Base-by-base conservation (phyloP, 75 land plant genomes). In the Selaginella tamariscina region DNA sequence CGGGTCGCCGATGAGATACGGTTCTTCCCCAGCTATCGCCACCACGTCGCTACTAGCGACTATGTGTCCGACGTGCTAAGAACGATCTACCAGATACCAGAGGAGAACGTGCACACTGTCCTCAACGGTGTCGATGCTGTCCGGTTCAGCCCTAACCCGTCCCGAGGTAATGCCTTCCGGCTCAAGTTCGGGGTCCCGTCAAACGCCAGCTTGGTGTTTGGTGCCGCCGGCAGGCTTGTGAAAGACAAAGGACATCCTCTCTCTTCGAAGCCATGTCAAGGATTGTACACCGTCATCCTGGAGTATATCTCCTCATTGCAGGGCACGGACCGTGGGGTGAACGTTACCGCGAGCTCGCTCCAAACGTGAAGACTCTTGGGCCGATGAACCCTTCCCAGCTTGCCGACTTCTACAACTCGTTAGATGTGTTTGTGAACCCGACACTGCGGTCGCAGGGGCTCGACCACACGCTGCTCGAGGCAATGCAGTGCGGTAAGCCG, bases 401-500 rank as follows among this genome's bases (percentile, higher is more conserved):
- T 0, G 57, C 68, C 0, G 82, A 56, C 0, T 88, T 88, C 62
- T 88, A 83, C 64, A 88, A 88, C 65, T 67, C 92, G 0, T 29
- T 88, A 24, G 89, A 88, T 68, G 66, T 85, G 11, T 88, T 88
- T 39, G 79, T 88, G 20, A 82, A 88, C 24, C 92, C 92, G 0
- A 88, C 91, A 2, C 69, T 88, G 26, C 69, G 92, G 32, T 82
- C 88, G 5, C 88, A 85, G 60, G 86, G 86, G 21, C 84, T 88
- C 0, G 92, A 88, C 59, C 73, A 81, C 20, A 88, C 92, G 0
- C 79, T 88, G 0, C 75, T 88, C 75, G 92, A 88, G 68, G 92
- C 88, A 26, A 88, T 88, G 92, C 77, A 72, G 72, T 83, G 86
- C 73, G 86, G 86, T 68, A 88, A 77, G 64, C 81, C 92, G 27